phyloP scores from a whole-genome alignment of 345 rosid genomes.

The Camelina hispida region DNA sequence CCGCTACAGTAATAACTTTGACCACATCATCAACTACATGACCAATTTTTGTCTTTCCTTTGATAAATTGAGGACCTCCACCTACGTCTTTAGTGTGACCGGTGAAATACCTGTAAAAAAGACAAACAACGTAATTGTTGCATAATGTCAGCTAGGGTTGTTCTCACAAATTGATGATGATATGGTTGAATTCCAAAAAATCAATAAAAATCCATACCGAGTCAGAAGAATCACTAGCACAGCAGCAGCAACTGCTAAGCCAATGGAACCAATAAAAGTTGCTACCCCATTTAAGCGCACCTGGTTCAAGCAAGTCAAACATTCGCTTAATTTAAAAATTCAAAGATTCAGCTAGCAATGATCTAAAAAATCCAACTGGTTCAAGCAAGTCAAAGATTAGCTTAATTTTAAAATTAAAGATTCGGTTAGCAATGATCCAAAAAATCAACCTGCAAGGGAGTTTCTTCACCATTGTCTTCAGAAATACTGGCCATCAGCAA shows the following conservation, averaged over 20 bases:
- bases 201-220: conserved; percentile 55
- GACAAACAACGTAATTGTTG: not conserved
- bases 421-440: not conserved
- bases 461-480: conserved; percentile 96
- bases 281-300: conserved; percentile 98
- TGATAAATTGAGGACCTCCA: conserved; percentile 58
- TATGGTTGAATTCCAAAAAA: not conserved
- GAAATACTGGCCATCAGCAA: conserved; percentile 96
- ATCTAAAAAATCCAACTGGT: conserved; percentile 40
- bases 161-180: not conserved
- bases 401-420: not conserved
- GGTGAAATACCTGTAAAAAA: conserved; percentile 66
- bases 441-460: conserved; percentile 63
- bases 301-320: conserved; percentile 45
- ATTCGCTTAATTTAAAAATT: conserved; percentile 10
- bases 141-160: not conserved
- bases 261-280: conserved; percentile 91
- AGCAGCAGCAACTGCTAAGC: conserved; percentile 71
- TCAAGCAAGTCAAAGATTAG: conserved; percentile 23
- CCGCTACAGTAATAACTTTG: conserved; percentile 86
- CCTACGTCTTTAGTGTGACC: conserved; percentile 60
- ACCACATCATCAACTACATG: conserved; percentile 71
- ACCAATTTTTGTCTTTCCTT: conserved; percentile 68
- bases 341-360: not conserved
- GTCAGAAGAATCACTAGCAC: conserved; percentile 81